Evolutionary conservation across 208 protist species (phyloP).

Genomic region (Leishmania gerbilli): DNA sequence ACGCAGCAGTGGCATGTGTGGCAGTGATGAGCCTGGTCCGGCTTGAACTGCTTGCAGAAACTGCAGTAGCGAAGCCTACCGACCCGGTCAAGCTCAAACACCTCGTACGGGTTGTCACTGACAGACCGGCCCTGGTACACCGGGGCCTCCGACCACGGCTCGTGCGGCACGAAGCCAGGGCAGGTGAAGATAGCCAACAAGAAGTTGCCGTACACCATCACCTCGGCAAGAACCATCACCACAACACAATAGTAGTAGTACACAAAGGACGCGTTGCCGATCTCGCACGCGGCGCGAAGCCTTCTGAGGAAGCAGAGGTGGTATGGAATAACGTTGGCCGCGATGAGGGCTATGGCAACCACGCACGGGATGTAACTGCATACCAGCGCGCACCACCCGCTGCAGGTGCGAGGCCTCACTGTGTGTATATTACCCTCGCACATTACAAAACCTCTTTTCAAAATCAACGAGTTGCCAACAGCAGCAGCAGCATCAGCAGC

Average conservation of each 20-base stretch:
- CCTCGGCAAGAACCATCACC: conserved; percentile 47
- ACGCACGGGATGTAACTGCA: conserved; percentile 46
- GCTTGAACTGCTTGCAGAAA: conserved; percentile 80
- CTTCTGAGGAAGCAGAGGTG: conserved; percentile 43
- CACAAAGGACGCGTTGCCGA: conserved; percentile 38
- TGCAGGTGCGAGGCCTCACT: conserved; percentile 20
- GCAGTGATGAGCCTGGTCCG: conserved; percentile 84
- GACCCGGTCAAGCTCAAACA: conserved; percentile 43
- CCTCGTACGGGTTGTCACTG: conserved; percentile 64
- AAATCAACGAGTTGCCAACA: neutral
- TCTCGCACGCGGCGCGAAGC: conserved; percentile 32
- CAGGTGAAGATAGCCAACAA: conserved; percentile 51
- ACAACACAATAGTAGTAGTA: conserved; percentile 63
- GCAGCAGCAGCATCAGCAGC: neutral
- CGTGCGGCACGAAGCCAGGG: conserved; percentile 57
- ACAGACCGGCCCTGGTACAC: conserved; percentile 19
- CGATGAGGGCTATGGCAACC: conserved; percentile 50
- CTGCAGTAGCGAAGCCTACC: conserved; percentile 70
- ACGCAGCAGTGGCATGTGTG: conserved; percentile 66
- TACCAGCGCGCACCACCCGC: conserved; percentile 31
- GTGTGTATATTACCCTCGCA: conserved; percentile 39
- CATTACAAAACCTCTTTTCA: conserved; percentile 9
- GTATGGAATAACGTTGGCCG: conserved; percentile 53
- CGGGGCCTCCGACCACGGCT: conserved; percentile 47
- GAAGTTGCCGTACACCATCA: conserved; percentile 68